Evolutionary conservation across 2,329 filamentous ascomycete species (phyloP), one percentile per base, ranked within the genome.

Genomic region (Trichothecium roseum): DNA sequence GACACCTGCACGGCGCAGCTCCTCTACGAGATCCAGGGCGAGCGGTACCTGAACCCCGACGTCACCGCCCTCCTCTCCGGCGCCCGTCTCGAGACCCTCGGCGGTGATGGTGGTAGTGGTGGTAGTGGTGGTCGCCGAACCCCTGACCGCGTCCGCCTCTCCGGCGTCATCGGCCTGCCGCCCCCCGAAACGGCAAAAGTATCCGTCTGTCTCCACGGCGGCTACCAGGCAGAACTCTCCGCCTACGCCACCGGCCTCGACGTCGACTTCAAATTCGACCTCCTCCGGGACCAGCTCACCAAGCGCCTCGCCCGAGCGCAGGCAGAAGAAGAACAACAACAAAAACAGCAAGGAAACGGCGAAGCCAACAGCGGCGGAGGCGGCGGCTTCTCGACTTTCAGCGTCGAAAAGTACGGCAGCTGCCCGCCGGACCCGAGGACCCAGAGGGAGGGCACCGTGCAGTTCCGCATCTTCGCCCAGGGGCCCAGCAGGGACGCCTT

Each of bases 21-120:
- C 3, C 36, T 65, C 3, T 64, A 65, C 34, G 62, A 65, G 40
- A 46, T 64, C 15, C 61, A 64, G 32, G 61, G 62, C 0, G 54
- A 56, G 5, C 39, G 53, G 1, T 64, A 64, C 32, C 42, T 61
- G 20, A 63, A 65, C 34, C 57, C 58, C 3, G 60, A 65, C 34
- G 58, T 62, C 4, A 56, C 56, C 18, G 59, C 57, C 2, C 44
- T 54, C 17, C 42, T 64, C 9, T 50, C 57, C 18, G 39, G 44
- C 2, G 55, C 58, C 0, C 42, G 48, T 32, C 69, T 78, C 10
- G 36, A 40, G n/a, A 39, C 41, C 18, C 34, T 39, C 30, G 38
- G 38, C 15, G n/a, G n/a, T n/a, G n/a, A n/a, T n/a, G n/a, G n/a
- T n/a, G n/a, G n/a, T n/a, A n/a, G n/a, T n/a, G n/a, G n/a, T n/a